Conservation (phyloP, 805 yeast species). For the Starmerella floricola region DNA sequence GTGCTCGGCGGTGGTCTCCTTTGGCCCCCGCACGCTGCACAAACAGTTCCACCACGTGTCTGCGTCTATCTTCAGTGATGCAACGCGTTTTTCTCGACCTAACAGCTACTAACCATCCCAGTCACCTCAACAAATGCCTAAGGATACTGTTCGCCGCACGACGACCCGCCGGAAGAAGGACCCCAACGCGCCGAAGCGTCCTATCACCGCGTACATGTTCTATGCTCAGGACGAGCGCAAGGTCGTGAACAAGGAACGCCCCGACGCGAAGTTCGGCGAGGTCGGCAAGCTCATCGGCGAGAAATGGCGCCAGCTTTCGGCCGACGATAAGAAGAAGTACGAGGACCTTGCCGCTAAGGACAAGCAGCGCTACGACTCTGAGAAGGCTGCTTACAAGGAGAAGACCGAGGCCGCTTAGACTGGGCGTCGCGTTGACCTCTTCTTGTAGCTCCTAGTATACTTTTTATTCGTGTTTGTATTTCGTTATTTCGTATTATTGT, state of each 20-base stretch:
- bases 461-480: constrained; percentile 4
- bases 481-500: not conserved
- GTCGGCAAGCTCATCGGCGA: constrained; percentile 93
- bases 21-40: not conserved
- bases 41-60: not conserved
- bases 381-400: constrained; percentile 60
- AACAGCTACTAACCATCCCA: constrained; percentile 13
- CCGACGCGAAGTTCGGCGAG: constrained; percentile 86
- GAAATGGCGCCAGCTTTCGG: constrained; percentile 83
- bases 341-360: constrained; percentile 89
- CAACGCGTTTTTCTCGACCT: not conserved
- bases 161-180: constrained; percentile 26
- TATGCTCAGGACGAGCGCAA: constrained; percentile 97
- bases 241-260: constrained; percentile 87
- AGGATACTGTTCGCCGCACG: constrained; percentile 19
- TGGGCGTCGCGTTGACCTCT: not conserved
- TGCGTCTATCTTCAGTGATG: not conserved
- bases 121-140: constrained; percentile 18
- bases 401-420: constrained; percentile 24
- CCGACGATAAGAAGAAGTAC: constrained; percentile 78
- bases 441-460: not conserved
- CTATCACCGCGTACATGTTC: constrained; percentile 96
- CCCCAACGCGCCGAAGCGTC: constrained; percentile 97
- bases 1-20: not conserved
- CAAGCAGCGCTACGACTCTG: constrained; percentile 94